Evolutionary conservation across 257 asterid genomes (phyloP).

Genomic region (Fraxinus cuspidata): DNA sequence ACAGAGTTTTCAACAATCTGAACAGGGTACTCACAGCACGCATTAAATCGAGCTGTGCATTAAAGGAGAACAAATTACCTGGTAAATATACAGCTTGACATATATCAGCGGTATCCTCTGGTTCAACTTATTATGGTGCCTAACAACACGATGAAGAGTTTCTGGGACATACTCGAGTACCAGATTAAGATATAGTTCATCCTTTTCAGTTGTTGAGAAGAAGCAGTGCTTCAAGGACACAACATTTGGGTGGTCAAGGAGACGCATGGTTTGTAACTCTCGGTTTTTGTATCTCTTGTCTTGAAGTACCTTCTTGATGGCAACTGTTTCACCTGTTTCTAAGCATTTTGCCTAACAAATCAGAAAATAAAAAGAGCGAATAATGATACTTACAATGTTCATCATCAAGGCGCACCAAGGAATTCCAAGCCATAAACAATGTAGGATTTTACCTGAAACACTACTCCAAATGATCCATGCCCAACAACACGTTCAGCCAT

Average conservation of each 20-base stretch:
- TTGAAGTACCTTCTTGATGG: too few species aligned
- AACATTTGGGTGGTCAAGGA: too few species aligned
- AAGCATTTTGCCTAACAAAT: constrained; percentile 59
- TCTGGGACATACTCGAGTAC: too few species aligned
- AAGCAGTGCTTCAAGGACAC: too few species aligned
- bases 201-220: too few species aligned
- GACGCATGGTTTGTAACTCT: too few species aligned
- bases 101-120: constrained; percentile 62
- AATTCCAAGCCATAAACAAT: constrained; percentile 7
- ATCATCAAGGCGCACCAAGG: not conserved
- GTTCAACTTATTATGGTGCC: constrained; percentile 56
- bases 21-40: not conserved
- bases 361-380: not conserved
- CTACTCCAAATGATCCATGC: constrained; percentile 82
- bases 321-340: too few species aligned
- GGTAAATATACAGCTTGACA: constrained; percentile 59
- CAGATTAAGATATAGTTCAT: too few species aligned
- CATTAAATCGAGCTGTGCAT: not conserved
- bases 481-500: constrained; percentile 88
- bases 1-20: not conserved
- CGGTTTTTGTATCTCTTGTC: too few species aligned
- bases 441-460: constrained; percentile 51
- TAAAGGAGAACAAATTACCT: constrained; percentile 33
- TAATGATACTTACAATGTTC: not conserved
- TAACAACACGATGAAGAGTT: constrained; percentile 60